Evolutionary conservation across 345 rosid species (phyloP), one percentile per base, ranked within the genome.

Genomic region (sweet orange (Citrus sinensis)): DNA sequence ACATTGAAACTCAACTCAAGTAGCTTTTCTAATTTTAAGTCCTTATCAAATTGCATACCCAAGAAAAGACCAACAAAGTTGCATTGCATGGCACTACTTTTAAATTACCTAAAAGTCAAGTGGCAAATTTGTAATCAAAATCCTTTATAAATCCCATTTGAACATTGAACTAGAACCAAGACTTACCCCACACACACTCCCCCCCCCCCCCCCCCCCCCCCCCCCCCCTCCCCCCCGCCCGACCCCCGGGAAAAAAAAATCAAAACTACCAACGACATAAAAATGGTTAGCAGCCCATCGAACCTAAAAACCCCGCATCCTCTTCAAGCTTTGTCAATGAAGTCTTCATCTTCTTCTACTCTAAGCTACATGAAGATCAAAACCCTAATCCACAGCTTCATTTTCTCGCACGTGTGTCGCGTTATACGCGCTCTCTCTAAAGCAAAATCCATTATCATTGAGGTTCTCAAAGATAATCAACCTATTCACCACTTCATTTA

Each of bases 321-420:
- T 60, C 84, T 77, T 73, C 89, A 75, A 72, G 71, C 71, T 74
- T 82, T 76, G 76, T 75, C 85, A 51, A 32, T 74, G 42, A 79
- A 78, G 30, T 20, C 87, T n/a, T 70, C 87, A 49, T 75, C 89
- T 29, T 80, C 89, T 14, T 86, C 95, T 79, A 68, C 82, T 79
- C 75, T 84, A 81, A 83, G 77, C 85, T 81, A 85, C 71, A 79
- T 80, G 83, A 93, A 89, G 84, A 83, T 87, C 83, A 95, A 88
- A 87, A 80, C 87, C 80, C 82, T 91, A 78, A 76, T 91, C 62
- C 93, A 88, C 72, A 87, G 86, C 62, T 87, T 92, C 42, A 59
- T 95, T 59, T 58, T 86, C 82, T 82, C 97, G 4, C 94, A 87
- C 30, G 76, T 89, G 67, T 79, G 87, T 80, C 89, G 94, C 29